A percentile compares a stretch with the other conserved stretches of the same genome.
These are phyloP conservation scores for Colletotrichum tanaceti DNA, from an alignment of 2,329 filamentous ascomycete genomes.

Conservation along the genomic window DNA sequence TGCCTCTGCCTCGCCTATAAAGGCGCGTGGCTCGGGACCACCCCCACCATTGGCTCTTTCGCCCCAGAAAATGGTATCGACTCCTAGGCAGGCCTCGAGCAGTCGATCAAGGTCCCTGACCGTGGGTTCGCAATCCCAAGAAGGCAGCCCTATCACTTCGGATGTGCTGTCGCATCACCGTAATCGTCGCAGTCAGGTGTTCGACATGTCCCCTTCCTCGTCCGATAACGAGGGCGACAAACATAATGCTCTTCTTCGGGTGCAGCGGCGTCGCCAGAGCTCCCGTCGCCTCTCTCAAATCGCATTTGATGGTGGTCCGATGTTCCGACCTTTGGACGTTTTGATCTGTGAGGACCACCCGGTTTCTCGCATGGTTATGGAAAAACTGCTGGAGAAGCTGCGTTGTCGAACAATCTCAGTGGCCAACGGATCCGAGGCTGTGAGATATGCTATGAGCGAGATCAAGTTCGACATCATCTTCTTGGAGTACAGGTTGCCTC, in stretches of 20 bases:
- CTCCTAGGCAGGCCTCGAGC: constrained; percentile 72
- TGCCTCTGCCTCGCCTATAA: constrained; percentile 65
- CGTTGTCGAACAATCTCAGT: constrained; percentile 95
- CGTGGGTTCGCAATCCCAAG: constrained; percentile 94
- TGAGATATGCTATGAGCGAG: constrained; percentile 93
- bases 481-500: constrained; percentile 94
- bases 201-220: constrained; percentile 96
- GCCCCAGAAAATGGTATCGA: constrained; percentile 72
- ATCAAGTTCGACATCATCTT: constrained; percentile 99
- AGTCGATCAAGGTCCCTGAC: constrained; percentile 87
- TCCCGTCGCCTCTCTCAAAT: constrained; percentile 95
- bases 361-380: constrained; percentile 98
- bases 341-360: constrained; percentile 98
- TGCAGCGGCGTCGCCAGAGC: constrained; percentile 93
- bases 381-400: constrained; percentile 93
- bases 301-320: constrained; percentile 82
- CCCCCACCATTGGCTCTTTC: constrained; percentile 65
- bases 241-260: constrained; percentile 88
- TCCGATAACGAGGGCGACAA: constrained; percentile 97
- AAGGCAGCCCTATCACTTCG: constrained; percentile 80
- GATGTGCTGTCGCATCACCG: constrained; percentile 80
- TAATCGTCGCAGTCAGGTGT: constrained; percentile 92
- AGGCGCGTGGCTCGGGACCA: constrained; percentile 62
- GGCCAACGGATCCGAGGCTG: constrained; percentile 88
- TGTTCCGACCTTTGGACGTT: constrained; percentile 91